Evolutionary conservation across 768 basidiomycete species (phyloP), one percentile per base, ranked within the genome.

Genomic region (Auriscalpium vulgare): DNA sequence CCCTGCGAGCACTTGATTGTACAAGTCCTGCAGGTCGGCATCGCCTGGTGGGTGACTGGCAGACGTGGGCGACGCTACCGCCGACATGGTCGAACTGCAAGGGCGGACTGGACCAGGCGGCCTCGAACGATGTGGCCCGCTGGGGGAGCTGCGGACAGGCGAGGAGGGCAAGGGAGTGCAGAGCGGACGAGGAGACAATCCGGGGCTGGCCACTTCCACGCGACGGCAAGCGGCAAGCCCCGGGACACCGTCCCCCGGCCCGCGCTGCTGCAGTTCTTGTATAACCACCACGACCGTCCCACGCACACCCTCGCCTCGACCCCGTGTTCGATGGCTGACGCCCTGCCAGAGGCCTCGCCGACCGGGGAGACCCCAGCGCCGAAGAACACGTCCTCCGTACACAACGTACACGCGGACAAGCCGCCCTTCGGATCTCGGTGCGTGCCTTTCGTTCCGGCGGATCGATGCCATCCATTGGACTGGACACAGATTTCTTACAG

Each of bases 371-470:
- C 43, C 7, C 1, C 52, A 19, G 19, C 44, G 14, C 10, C 52
- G 70, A 77, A 63, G 56, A 59, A 10, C 77, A 79, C 1, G 10
- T 88, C 87, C 0, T 90, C 88, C 0, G 86, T 90, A 2, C 82
- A 83, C 64, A 79, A 86, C 60, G 68, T 83, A 58, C 63, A 57
- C 23, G 70, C 72, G 9, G 75, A 78, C 17, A 78, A 80, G 56
- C 85, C 86, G 1, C 80, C 86, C 0, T 89, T 88, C 66, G 87
- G 87, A 11, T 85, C 87, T 21, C 78, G 87, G 85, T 82, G 59
- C 56, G 71, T 53, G 35, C 21, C 55, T 61, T 29, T 36, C 59
- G 47, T 61, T 60, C 51, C 57, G 34, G 48, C n/a, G 14, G 16
- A 43, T 38, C 44, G 29, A 35, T 29, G 14, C 47, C 56, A 37